Percentiles rank a stretch among this genome's conserved stretches.
These are phyloP conservation scores for Madurella fahalii DNA, from an alignment of 2,329 filamentous ascomycete genomes.

Conservation along the genomic window DNA sequence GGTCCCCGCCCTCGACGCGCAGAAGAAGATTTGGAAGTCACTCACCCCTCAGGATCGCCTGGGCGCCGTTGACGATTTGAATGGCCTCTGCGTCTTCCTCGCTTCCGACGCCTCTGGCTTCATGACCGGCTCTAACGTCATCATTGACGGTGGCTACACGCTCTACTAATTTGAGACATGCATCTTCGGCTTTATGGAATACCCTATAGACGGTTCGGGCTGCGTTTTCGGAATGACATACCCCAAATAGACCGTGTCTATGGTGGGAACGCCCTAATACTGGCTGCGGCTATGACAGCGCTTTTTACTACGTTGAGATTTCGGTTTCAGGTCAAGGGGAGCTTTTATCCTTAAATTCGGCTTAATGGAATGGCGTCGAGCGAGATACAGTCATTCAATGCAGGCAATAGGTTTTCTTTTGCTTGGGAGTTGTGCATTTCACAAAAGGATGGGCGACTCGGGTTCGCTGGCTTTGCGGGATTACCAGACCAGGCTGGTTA, in stretches of 20 bases:
- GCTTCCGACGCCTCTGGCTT: slow-evolving; percentile 68
- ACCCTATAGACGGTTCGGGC: slow-evolving; percentile 19
- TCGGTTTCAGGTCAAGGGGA: neutral
- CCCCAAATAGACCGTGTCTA: neutral
- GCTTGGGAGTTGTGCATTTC: too few relatives aligned
- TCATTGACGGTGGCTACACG: slow-evolving; percentile 68
- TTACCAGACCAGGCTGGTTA: too few relatives aligned
- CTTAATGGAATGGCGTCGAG: neutral
- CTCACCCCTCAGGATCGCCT: slow-evolving; percentile 70
- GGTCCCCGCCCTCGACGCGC: slow-evolving; percentile 70
- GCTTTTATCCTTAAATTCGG: neutral
- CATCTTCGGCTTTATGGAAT: slow-evolving; percentile 6
- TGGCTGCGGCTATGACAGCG: neutral
- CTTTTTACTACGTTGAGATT: neutral
- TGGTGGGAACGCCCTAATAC: neutral
- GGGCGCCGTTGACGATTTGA: slow-evolving; percentile 70
- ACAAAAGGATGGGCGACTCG: too few relatives aligned
- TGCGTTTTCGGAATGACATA: neutral
- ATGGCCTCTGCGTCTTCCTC: slow-evolving; percentile 72
- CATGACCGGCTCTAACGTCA: slow-evolving; percentile 73
- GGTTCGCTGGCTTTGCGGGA: too few relatives aligned
- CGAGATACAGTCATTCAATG: neutral
- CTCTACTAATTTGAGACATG: slow-evolving; percentile 44
- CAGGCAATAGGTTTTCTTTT: too few relatives aligned
- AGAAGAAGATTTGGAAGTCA: slow-evolving; percentile 77